Evolutionary conservation across 1,284 basidiomycete species (phyloP).

Genomic region (Inonotus obliquus): DNA sequence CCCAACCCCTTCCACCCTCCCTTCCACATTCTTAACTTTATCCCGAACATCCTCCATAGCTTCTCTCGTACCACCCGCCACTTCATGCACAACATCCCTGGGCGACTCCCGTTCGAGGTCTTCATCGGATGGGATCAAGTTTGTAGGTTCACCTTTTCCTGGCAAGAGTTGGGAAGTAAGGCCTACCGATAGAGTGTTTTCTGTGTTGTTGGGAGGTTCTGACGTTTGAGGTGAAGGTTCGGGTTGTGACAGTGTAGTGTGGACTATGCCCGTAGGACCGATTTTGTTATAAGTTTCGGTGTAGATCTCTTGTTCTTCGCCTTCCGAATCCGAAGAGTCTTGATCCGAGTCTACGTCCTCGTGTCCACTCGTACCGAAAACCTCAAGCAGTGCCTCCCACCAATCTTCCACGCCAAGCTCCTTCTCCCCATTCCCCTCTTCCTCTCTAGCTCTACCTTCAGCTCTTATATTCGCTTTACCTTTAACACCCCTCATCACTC

Average conservation of each 20-base stretch:
- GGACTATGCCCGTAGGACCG: slow-evolving; percentile 36
- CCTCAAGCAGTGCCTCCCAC: slow-evolving; percentile 29
- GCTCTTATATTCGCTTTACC: slow-evolving; percentile 14
- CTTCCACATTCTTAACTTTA: background rate
- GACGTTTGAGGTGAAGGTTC: slow-evolving; percentile 9
- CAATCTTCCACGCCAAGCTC: slow-evolving; percentile 28
- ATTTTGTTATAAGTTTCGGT: slow-evolving; percentile 25
- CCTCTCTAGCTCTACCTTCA: slow-evolving; percentile 23
- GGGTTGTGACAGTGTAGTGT: slow-evolving; percentile 29
- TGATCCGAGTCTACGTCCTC: slow-evolving; percentile 7
- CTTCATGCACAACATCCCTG: slow-evolving; percentile 24
- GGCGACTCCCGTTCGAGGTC: slow-evolving; percentile 22
- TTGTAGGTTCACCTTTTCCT: slow-evolving; percentile 37
- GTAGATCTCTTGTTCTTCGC: slow-evolving; percentile 17
- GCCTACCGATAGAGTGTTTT: slow-evolving; percentile 38
- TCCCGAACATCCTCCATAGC: background rate
- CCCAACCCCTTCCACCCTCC: background rate
- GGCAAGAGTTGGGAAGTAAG: slow-evolving; percentile 44
- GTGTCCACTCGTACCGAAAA: slow-evolving; percentile 12
- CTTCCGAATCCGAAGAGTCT: slow-evolving; percentile 12
- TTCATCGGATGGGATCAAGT: slow-evolving; percentile 2
- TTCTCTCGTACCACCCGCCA: slow-evolving; percentile 4
- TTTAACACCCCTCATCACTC: slow-evolving; percentile 27
- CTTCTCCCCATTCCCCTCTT: slow-evolving; percentile 12
- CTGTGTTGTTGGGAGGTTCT: slow-evolving; percentile 21